Evolutionary conservation across 192 early-diverging fungal genomes (phyloP).

Genomic region (Coemansia sp.): DNA sequence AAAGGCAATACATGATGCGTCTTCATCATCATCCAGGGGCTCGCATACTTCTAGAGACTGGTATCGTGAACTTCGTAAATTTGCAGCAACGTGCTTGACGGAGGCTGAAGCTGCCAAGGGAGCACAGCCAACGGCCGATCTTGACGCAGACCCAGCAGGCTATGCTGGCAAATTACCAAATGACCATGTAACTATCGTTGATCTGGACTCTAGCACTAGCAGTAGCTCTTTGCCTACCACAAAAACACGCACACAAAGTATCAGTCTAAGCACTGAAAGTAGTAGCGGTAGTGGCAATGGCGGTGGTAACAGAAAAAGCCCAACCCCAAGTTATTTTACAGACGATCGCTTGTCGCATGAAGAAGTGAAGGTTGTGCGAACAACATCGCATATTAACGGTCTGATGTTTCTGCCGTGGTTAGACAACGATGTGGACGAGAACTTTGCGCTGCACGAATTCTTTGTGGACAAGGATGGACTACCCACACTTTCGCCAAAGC

Average conservation of each 20-base stretch:
- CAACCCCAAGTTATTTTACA: neutral
- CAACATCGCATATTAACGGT: constrained; percentile 72
- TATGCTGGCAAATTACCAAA: neutral
- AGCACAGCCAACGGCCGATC: neutral
- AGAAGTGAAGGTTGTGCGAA: constrained; percentile 65
- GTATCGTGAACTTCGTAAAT: constrained; percentile 38
- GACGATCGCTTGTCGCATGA: constrained; percentile 28
- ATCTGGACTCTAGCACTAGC: neutral
- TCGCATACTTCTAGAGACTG: constrained; percentile 7
- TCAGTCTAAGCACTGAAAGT: neutral
- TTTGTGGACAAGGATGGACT: constrained; percentile 83
- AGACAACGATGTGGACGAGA: constrained; percentile 62
- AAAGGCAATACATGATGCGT: constrained; percentile 1
- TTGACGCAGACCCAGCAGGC: neutral
- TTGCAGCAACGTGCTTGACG: constrained; percentile 21
- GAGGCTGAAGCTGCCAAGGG: constrained; percentile 37
- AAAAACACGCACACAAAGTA: neutral
- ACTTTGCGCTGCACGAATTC: constrained; percentile 53
- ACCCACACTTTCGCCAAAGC: constrained; percentile 70
- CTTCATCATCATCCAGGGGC: neutral
- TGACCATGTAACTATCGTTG: neutral
- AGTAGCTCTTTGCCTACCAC: neutral
- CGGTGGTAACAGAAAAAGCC: neutral
- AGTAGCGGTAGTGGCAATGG: constrained; percentile 16
- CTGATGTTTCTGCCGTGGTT: constrained; percentile 76